Conservation (phyloP, 2,329 filamentous ascomycete genomes). For the Paraconiothyrium sp. region DNA sequence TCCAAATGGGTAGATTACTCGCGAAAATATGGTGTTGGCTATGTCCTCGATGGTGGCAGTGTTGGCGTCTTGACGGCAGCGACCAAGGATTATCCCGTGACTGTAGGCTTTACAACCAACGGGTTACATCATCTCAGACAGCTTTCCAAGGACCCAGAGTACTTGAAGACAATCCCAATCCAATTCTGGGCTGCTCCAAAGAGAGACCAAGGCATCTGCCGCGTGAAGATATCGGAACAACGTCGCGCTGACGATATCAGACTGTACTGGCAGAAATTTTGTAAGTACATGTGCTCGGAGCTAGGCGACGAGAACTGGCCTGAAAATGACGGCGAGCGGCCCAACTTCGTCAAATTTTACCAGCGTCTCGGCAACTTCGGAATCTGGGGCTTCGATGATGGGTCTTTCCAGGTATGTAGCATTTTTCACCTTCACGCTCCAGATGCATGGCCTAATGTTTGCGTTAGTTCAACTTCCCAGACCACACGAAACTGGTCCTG, state of each 20-base stretch:
- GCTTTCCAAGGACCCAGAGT: slow-evolving; percentile 67
- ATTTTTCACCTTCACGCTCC: background rate
- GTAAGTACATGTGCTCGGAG: slow-evolving; percentile 70
- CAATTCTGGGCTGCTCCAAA: slow-evolving; percentile 77
- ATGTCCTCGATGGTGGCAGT: slow-evolving; percentile 83
- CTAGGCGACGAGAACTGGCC: slow-evolving; percentile 58
- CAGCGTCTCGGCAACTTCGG: slow-evolving; percentile 83
- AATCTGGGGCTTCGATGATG: slow-evolving; percentile 83
- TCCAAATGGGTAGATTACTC: slow-evolving; percentile 89
- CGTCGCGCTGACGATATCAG: slow-evolving; percentile 64
- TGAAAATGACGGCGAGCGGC: slow-evolving; percentile 55
- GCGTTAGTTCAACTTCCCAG: slow-evolving; percentile 81
- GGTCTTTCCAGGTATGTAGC: slow-evolving; percentile 73
- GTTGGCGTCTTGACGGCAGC: slow-evolving; percentile 72
- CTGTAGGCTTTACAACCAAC: slow-evolving; percentile 75
- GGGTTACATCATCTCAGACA: slow-evolving; percentile 76
- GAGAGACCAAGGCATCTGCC: slow-evolving; percentile 69
- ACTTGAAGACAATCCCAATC: slow-evolving; percentile 57
- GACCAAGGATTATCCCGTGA: slow-evolving; percentile 65
- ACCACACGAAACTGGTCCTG: slow-evolving; percentile 85
- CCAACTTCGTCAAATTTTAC: slow-evolving; percentile 77
- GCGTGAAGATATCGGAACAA: slow-evolving; percentile 69
- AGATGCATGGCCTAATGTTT: slow-evolving; percentile 5
- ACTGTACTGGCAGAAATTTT: slow-evolving; percentile 74
- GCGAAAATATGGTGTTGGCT: slow-evolving; percentile 85